These are phyloP conservation scores for Kodamaea ohmeri DNA, from an alignment of 1,139 yeast genomes.

Conservation along the genomic window DNA sequence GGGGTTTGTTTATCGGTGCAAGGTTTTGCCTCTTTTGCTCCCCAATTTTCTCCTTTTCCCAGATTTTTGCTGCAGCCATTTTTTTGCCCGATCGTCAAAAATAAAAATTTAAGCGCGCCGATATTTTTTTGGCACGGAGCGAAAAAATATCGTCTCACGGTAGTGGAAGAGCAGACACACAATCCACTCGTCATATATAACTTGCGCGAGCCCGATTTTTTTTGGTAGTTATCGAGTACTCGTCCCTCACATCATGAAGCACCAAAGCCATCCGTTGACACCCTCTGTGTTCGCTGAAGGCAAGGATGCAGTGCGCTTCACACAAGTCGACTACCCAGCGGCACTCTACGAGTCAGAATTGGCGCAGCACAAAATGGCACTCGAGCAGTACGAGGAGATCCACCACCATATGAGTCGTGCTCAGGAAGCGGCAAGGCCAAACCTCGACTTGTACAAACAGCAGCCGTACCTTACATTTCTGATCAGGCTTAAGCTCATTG, in stretches of 20 bases:
- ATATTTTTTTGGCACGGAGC: constrained; percentile 3
- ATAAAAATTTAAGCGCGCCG: constrained; percentile 5
- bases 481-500: constrained; percentile 51
- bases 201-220: constrained; percentile 2
- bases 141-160: constrained; percentile 5
- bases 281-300: constrained; percentile 1
- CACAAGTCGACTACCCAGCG: constrained; percentile 46
- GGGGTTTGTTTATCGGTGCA: neutral
- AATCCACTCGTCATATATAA: constrained; percentile 4
- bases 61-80: neutral
- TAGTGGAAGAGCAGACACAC: neutral
- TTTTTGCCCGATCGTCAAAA: constrained; percentile 5
- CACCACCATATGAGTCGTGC: constrained; percentile 38
- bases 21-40: constrained; percentile 1
- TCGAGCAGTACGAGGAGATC: constrained; percentile 56
- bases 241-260: constrained; percentile 1
- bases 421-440: constrained; percentile 41
- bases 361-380: constrained; percentile 40
- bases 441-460: constrained; percentile 52
- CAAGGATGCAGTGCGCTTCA: constrained; percentile 15
- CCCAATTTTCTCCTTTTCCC: constrained; percentile 1
- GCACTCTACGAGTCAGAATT: constrained; percentile 52
- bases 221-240: constrained; percentile 2
- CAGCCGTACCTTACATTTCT: constrained; percentile 61
- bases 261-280: constrained; percentile 2